These are phyloP conservation scores for Sporothrix pallida DNA, from an alignment of 2,329 filamentous ascomycete species.

Conservation along the genomic window DNA sequence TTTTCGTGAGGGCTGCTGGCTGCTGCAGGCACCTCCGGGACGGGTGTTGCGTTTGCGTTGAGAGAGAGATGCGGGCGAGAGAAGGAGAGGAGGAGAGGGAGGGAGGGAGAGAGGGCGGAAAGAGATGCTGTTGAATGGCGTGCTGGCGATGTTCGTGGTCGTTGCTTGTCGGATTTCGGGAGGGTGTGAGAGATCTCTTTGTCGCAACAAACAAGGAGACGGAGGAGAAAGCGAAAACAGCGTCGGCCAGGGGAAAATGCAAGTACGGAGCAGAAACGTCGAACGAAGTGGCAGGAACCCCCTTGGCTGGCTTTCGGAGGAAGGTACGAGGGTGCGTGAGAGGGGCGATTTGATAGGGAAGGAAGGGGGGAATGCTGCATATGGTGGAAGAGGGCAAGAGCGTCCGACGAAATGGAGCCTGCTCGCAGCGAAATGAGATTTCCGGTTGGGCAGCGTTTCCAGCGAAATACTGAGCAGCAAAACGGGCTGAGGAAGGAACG, in stretches of 20 bases:
- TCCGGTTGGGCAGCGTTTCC: slow-evolving; percentile 37
- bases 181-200: slow-evolving; percentile 23
- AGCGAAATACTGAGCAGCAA: slow-evolving; percentile 19
- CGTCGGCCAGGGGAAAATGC: slow-evolving; percentile 19
- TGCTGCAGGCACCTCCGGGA: slow-evolving; percentile 28
- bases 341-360: slow-evolving; percentile 39
- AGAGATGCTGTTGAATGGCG: slow-evolving; percentile 6
- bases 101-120: background rate
- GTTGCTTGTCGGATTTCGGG: slow-evolving; percentile 3
- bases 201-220: slow-evolving; percentile 28
- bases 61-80: background rate
- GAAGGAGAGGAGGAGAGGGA: slow-evolving; percentile 14
- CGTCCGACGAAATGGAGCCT: slow-evolving; percentile 36
- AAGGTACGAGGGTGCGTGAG: slow-evolving; percentile 34
- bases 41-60: slow-evolving; percentile 19
- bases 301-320: slow-evolving; percentile 33
- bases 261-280: slow-evolving; percentile 31
- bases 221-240: slow-evolving; percentile 1
- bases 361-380: slow-evolving; percentile 32
- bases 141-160: slow-evolving; percentile 13
- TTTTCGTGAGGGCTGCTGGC: slow-evolving; percentile 30
- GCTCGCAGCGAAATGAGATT: slow-evolving; percentile 36
- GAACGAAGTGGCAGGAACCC: slow-evolving; percentile 30
- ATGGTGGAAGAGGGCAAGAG: slow-evolving; percentile 35
- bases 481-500: slow-evolving; percentile 25